Evolutionary conservation across 495 filamentous ascomycete genomes (phyloP).

Genomic region (Talaromyces proteolyticus): DNA sequence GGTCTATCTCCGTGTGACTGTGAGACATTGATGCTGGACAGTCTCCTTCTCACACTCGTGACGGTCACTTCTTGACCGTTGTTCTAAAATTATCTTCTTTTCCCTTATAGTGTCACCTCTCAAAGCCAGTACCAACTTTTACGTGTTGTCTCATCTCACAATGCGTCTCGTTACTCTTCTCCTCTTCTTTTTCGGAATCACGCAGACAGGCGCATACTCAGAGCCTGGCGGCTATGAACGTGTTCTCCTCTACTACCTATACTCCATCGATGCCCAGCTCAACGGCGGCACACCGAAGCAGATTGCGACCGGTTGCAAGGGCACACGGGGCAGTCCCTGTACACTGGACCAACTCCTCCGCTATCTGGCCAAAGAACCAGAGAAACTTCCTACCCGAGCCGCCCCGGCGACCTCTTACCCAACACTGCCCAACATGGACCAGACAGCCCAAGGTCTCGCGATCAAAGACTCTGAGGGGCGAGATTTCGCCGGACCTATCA

Average conservation of each 20-base stretch:
- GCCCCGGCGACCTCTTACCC: neutral
- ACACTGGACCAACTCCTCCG: conserved; percentile 1
- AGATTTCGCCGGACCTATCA: neutral
- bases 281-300: neutral
- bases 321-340: neutral
- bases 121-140: neutral
- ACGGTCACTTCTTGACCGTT: neutral
- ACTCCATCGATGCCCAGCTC: neutral
- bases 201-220: neutral
- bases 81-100: neutral
- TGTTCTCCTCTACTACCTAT: neutral
- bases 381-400: neutral
- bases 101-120: neutral
- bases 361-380: neutral
- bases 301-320: neutral
- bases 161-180: neutral
- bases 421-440: neutral
- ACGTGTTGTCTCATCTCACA: neutral
- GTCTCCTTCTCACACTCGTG: neutral
- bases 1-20: neutral
- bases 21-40: neutral
- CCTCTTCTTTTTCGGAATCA: neutral
- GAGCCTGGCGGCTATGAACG: neutral
- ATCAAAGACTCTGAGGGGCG: neutral
- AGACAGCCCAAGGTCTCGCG: neutral